Percentiles rank a stretch among this genome's conserved stretches.
These are phyloP conservation scores for Calycina herbarum DNA, from an alignment of 2,329 filamentous ascomycete genomes.

Conservation along the genomic window DNA sequence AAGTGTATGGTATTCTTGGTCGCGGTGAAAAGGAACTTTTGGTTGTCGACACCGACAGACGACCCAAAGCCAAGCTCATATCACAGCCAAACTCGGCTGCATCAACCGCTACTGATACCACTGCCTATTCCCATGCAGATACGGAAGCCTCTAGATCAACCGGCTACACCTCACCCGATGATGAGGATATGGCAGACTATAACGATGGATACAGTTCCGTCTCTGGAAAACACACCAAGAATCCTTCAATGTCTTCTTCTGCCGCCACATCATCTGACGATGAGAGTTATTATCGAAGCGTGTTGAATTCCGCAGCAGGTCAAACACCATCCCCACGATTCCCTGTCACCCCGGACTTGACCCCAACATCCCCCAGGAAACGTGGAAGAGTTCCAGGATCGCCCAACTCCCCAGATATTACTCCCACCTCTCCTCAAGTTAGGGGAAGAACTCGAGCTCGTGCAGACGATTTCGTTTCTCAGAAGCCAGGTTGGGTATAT, in stretches of 20 bases:
- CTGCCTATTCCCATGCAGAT: conserved; percentile 7
- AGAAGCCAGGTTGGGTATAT: neutral
- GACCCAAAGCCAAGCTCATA: conserved; percentile 29
- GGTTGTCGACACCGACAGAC: conserved; percentile 57
- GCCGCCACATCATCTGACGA: conserved; percentile 10
- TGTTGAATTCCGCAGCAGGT: conserved; percentile 5
- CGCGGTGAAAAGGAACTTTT: conserved; percentile 69
- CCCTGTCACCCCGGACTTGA: conserved; percentile 3
- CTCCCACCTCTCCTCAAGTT: neutral
- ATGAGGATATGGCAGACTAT: conserved; percentile 6
- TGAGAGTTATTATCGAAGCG: conserved; percentile 12
- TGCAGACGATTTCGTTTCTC: neutral
- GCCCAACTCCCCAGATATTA: neutral
- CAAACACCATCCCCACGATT: conserved; percentile 14
- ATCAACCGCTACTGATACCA: conserved; percentile 15
- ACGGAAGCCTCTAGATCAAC: conserved; percentile 14
- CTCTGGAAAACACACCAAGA: conserved; percentile 10
- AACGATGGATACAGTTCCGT: conserved; percentile 13
- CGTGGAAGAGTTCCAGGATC: conserved; percentile 4
- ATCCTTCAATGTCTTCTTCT: conserved; percentile 8
- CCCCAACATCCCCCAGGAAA: conserved; percentile 8
- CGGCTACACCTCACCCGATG: conserved; percentile 16
- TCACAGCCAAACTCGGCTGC: conserved; percentile 23
- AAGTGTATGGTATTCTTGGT: conserved; percentile 68
- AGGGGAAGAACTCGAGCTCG: conserved; percentile 5